Evolutionary conservation across 768 basidiomycete species (phyloP).

Genomic region (Krasilnikovozyma curviuscula): DNA sequence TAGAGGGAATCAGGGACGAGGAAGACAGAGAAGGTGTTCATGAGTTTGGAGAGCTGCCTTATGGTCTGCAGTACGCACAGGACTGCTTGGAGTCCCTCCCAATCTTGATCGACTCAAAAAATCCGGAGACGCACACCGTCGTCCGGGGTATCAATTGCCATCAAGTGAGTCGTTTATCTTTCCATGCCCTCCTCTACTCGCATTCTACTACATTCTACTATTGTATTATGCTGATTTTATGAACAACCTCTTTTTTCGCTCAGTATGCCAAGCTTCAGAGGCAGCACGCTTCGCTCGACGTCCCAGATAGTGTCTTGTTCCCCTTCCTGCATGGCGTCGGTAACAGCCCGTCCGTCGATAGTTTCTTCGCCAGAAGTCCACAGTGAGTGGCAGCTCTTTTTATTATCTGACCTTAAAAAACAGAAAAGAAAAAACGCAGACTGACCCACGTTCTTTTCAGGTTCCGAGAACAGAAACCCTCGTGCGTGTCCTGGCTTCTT

Average conservation of each 20-base stretch:
- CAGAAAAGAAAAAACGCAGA: constrained; percentile 12
- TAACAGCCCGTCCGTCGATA: constrained; percentile 55
- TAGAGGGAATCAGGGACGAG: not conserved
- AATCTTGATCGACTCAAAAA: not conserved
- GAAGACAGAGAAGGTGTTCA: constrained; percentile 9
- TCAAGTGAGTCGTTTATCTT: not conserved
- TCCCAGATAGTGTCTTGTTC: constrained; percentile 63
- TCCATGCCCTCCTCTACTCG: not conserved
- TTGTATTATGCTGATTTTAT: not conserved
- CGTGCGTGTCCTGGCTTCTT: no score
- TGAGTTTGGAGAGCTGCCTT: not conserved
- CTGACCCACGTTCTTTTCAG: constrained; percentile 5
- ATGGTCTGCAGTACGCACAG: constrained; percentile 1
- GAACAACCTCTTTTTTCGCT: not conserved
- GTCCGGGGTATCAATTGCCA: constrained; percentile 4
- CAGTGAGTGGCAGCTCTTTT: constrained; percentile 16
- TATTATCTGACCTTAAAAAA: constrained; percentile 13
- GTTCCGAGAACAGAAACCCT: not conserved
- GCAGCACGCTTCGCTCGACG: constrained; percentile 29
- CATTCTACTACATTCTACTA: not conserved
- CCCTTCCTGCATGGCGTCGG: constrained; percentile 78
- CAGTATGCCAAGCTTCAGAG: constrained; percentile 7
- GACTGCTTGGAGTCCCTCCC: constrained; percentile 7
- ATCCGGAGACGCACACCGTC: not conserved
- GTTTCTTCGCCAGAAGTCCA: constrained; percentile 40